Base-by-base conservation (phyloP, 2,329 filamentous ascomycete species). In the Sclerotinia nivalis region DNA sequence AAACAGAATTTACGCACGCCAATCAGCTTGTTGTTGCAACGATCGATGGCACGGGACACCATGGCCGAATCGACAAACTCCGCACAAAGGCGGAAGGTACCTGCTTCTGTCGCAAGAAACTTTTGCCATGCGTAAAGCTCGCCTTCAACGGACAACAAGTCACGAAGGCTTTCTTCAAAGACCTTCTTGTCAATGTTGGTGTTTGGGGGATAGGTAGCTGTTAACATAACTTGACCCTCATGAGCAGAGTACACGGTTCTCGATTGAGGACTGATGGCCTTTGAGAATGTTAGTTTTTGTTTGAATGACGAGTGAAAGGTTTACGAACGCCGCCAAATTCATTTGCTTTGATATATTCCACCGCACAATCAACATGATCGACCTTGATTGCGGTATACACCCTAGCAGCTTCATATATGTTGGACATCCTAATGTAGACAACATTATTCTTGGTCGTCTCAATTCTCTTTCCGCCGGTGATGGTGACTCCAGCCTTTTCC, bases 161-260 rank as follows among this genome's bases (percentile, higher is more conserved):
- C 77, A 56, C 80, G 79, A 5, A 85, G 70, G n/a, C 80, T 77
- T 1, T 80, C 74, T 66, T 85, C 82, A 7, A 78, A 81, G 62
- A 59, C 78, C 70, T 62, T 73, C 70, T 40, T 73, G 43, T 66
- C 78, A 69, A 55, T 69, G 68, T 64, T 75, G 40, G 70, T 69
- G 8, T 47, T 40, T 25, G 71, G 58, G 20, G 76, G 77, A 67
- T 76, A 77, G 58, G 82, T 81, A 34, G 85, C 84, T n/a, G 82
- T 83, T 15, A 88, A 77, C 69, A 83, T 80, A 52, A 88, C 77
- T 75, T 88, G 85, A 25, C 86, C 87, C 78, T 89, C 87, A 72
- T 86, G 83, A 61, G 83, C 79, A 25, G 83, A 82, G 50, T 70
- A 71, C 15, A 37, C 31, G 71, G 66, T 37, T 74, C 73, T 67